phyloP scores from a whole-genome alignment of 352 stramenopile species.

The Phytopythium chamaehyphon region DNA sequence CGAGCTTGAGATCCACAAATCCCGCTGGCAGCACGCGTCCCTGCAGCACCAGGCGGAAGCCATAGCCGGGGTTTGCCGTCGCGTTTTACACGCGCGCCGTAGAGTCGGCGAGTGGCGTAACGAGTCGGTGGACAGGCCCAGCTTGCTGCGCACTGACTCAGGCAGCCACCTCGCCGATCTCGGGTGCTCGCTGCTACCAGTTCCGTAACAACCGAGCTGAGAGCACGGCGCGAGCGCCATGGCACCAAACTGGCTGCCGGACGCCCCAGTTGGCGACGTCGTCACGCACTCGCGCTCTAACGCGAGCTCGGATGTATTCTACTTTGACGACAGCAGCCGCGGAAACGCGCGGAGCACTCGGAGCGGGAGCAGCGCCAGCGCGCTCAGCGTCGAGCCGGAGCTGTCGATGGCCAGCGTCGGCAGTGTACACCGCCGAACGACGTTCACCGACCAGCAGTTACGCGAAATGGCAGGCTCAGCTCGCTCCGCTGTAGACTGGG shows the following conservation, averaged over 20 bases:
- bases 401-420: neutral
- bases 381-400: neutral
- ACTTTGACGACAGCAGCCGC: neutral
- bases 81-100: no score
- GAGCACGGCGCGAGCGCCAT: neutral
- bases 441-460: conserved; percentile 31
- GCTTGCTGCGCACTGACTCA: neutral
- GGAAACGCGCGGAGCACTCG: neutral
- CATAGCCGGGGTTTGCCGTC: no score
- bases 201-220: neutral
- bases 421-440: neutral
- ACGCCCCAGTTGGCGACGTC: neutral
- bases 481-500: conserved; percentile 27
- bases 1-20: neutral
- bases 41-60: no score
- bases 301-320: conserved; percentile 3
- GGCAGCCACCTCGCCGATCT: no score
- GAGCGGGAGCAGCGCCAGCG: neutral
- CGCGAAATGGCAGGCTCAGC: conserved; percentile 26
- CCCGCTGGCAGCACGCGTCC: neutral
- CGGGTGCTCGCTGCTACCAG: no score
- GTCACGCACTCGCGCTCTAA: conserved; percentile 1
- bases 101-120: no score
- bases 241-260: neutral
- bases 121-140: neutral